Base-by-base conservation (phyloP, 2,329 filamentous ascomycete species). In the Fusarium paranaense region DNA sequence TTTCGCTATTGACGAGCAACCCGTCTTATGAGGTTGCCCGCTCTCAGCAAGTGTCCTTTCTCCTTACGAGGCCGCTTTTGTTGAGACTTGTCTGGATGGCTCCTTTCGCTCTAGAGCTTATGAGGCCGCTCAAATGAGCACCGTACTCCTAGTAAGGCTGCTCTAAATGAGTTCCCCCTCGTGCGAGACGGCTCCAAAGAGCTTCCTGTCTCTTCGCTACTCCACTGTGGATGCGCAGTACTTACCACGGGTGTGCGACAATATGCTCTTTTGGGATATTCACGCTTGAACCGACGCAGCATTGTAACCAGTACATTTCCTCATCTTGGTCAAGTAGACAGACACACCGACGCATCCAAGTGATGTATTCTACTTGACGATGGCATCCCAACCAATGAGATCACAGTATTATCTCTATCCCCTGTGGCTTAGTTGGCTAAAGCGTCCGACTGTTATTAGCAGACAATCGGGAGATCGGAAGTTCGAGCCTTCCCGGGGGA, bases 401-500 rank as follows among this genome's bases (percentile, higher is more conserved):
- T 52, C 25, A 32, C 47, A 32, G 11, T 11, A 20, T 52, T n/a
- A 11, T n/a, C 10, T 14, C 47, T 14, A 32, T 75, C 73, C 73
- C 73, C 70, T 75, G 73, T 75, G 73, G 73, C 73, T 75, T 75
- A 75, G 73, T 75, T 75, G 73, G 73, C 70, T 73, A 75, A 75
- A 75, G 73, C 73, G 73, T 75, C 72, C 73, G 73, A 75, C 73
- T 75, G 73, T 75, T 75, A 75, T 66, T 66, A 59, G 47, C 63
- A 75, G 74, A 75, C 74, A 74, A 78, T 78, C 76, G 76, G 73
- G 75, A 78, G 76, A 78, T 78, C 76, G 75, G 73, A 76, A 78
- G 76, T 78, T 78, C 76, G 76, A 78, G 70, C 76, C 76, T 78
- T 78, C 71, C 76, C 76, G 76, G 76, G 76, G 76, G 76, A 78